Conservation (phyloP, 108 stramenopile species). For the Pelagomonas calceolata region DNA sequence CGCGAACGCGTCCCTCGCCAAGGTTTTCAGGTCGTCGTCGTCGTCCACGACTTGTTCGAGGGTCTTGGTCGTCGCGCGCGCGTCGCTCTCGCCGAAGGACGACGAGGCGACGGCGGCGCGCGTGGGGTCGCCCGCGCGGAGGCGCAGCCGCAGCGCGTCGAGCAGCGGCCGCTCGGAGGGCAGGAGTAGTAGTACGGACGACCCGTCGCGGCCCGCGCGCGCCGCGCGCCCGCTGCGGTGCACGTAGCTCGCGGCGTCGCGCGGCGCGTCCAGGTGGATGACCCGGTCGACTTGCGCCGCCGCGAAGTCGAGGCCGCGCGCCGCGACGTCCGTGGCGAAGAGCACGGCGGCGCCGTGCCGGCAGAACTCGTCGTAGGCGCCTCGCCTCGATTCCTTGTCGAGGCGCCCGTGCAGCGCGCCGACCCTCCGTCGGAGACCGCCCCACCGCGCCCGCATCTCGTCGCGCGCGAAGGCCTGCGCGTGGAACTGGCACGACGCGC, state of each 20-base stretch:
- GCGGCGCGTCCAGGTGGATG: conserved; percentile 83
- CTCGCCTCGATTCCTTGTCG: not conserved
- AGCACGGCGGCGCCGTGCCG: conserved; percentile 54
- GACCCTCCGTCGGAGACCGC: conserved; percentile 37
- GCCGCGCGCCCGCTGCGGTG: conserved; percentile 82
- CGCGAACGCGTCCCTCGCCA: conserved; percentile 13
- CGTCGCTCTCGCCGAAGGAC: not conserved
- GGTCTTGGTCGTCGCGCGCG: not conserved
- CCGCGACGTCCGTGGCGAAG: conserved; percentile 79
- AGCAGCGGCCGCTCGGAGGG: conserved; percentile 76
- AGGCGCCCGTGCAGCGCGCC: conserved; percentile 11
- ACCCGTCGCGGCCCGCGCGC: conserved; percentile 66
- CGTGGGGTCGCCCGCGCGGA: not conserved
- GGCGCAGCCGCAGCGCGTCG: conserved; percentile 37
- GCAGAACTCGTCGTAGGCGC: not conserved
- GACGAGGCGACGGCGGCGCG: not conserved
- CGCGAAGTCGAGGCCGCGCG: conserved; percentile 74
- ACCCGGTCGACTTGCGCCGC: conserved; percentile 65
- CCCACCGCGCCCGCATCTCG: not conserved
- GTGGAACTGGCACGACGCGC: conserved; percentile 88
- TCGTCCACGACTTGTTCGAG: not conserved
- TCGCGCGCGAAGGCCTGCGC: conserved; percentile 41
- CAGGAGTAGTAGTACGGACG: conserved; percentile 69
- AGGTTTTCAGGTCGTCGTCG: not conserved
- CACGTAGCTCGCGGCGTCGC: conserved; percentile 72